These are phyloP conservation scores for Sanghuangporus sanghuang DNA, from an alignment of 1,284 basidiomycete genomes.

Conservation along the genomic window DNA sequence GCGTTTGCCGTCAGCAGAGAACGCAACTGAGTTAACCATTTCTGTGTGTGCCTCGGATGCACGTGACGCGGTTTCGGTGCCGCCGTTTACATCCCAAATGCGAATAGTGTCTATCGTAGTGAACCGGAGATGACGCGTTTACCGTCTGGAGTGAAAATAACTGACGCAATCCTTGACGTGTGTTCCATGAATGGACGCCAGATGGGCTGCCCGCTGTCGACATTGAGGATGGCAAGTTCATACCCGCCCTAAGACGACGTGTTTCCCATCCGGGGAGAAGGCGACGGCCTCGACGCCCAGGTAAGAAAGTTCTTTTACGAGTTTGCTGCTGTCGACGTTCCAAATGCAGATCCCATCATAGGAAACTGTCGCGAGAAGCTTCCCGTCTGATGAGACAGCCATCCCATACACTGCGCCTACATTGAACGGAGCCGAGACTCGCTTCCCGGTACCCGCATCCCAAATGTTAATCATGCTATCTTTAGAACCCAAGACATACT, in stretches of 20 bases:
- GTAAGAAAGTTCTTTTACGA: neutral
- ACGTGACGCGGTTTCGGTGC: too few species aligned
- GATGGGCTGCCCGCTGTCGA: neutral
- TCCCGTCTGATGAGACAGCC: constrained; percentile 24
- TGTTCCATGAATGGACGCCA: neutral
- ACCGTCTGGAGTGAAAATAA: too few species aligned
- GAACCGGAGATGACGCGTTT: too few species aligned
- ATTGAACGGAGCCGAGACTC: neutral
- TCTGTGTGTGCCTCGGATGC: too few species aligned
- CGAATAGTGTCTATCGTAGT: too few species aligned
- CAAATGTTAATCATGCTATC: neutral
- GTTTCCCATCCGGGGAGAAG: neutral
- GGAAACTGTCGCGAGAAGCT: neutral
- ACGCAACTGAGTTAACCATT: neutral
- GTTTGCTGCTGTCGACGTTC: neutral
- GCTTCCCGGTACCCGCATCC: neutral
- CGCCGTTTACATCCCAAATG: too few species aligned
- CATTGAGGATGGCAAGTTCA: neutral
- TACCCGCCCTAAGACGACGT: neutral
- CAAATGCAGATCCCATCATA: too few species aligned
- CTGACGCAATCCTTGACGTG: neutral
- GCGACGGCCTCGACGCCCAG: neutral
- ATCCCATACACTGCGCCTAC: constrained; percentile 66
- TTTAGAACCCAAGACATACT: constrained; percentile 18
- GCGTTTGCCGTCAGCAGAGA: constrained; percentile 1